Evolutionary conservation across 495 filamentous ascomycete genomes (phyloP), one percentile per base, ranked within the genome.

Genomic region (Chaetomium tenue): DNA sequence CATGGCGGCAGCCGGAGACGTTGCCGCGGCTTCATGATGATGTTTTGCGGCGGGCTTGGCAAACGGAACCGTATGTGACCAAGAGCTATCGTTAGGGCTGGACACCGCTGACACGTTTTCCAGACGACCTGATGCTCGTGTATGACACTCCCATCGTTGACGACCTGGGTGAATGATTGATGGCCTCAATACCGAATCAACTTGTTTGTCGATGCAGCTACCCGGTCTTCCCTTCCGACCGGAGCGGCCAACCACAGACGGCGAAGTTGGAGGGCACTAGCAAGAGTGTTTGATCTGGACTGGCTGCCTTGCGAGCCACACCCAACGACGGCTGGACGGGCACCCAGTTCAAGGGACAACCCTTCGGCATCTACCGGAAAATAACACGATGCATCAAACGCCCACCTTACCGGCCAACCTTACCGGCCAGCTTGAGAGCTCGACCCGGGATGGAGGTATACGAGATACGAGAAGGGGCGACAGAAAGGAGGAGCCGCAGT

Each of bases 101-200:
- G 75, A 63, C 25, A 60, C 37, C 25, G 79, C 78, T 63, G 76
- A 80, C 63, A 79, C 6, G 28, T 30, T 76, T 22, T 89, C 88
- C 79, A 66, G 85, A 86, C 72, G 88, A 90, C 74, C 82, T 82
- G 68, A 91, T 90, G 86, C 79, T 88, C 54, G 80, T 88, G 53
- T 91, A 89, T 76, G 83, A 82, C 15, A 82, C 87, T 68, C 82
- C 90, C 68, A 79, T 84, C 2, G 64, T 86, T 65, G 85, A 82
- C 9, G 80, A 6, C 13, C 1, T 44, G 40, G 13, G 2, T 18
- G 11, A 37, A 37, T 44, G 40, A 18, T 9, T 37, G 40, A 16
- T 44, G 40, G 40, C 13, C 40, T 37, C 33, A 37, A 37, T 8
- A 7, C 33, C 33, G 9, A 12, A 6, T 18, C 40, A 18, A 15